Conservation (phyloP, 208 protist species). For the Trypanosoma cruzi region DNA sequence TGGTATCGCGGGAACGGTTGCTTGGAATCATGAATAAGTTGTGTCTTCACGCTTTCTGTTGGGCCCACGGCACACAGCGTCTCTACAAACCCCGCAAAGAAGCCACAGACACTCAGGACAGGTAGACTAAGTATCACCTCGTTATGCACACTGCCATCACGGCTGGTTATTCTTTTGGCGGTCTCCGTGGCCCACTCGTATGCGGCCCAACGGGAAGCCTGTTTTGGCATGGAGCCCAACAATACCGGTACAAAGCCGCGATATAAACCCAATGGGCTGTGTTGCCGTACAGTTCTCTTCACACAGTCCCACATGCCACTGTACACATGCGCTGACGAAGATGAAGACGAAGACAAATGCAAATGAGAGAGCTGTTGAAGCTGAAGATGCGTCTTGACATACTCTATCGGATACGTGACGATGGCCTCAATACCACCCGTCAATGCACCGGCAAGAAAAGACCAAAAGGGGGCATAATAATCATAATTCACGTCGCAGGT, state of each 20-base stretch:
- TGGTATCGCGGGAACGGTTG: not conserved
- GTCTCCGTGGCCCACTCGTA: conserved; percentile 25
- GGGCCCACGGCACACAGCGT: conserved; percentile 24
- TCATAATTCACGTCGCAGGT: not conserved
- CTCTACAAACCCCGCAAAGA: conserved; percentile 30
- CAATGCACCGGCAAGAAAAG: conserved; percentile 30
- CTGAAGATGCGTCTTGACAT: conserved; percentile 36
- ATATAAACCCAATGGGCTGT: conserved; percentile 31
- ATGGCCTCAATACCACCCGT: conserved; percentile 30
- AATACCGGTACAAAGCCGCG: conserved; percentile 28
- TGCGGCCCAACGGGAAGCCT: conserved; percentile 28
- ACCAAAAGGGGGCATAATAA: conserved; percentile 9
- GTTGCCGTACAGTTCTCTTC: conserved; percentile 10
- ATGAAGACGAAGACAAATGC: not conserved
- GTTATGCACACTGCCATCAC: not conserved
- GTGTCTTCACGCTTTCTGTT: conserved; percentile 31
- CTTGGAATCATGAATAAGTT: conserved; percentile 22
- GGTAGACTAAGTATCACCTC: conserved; percentile 6
- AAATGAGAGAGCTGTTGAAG: conserved; percentile 16
- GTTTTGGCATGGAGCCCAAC: conserved; percentile 35
- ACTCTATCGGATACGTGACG: conserved; percentile 34
- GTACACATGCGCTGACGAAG: conserved; percentile 4
- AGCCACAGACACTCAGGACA: conserved; percentile 22
- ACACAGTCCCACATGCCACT: conserved; percentile 29
- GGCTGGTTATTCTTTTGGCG: not conserved